Base-by-base conservation (phyloP, 352 stramenopile species). In the Globisporangium yorkense region DNA sequence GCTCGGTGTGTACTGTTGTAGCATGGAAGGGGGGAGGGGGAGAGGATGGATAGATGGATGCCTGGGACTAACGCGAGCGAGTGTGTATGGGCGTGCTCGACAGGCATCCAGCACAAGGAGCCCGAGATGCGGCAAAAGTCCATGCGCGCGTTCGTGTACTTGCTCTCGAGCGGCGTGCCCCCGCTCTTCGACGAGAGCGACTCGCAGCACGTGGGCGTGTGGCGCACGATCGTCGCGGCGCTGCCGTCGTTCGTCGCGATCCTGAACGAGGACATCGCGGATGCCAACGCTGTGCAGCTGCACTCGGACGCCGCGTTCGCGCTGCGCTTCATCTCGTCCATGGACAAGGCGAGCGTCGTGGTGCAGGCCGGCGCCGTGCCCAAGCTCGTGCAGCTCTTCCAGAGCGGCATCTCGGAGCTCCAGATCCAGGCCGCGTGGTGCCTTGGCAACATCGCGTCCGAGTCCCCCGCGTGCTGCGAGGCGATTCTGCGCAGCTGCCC, bases 371-470 rank as follows among this genome's bases (percentile, higher is more conserved):
- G 85, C 35, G 83, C 80, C 0, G 75, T 93, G 21, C 82, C 83
- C 0, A 82, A 88, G 57, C 74, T 95, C 43, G 83, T 92, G 46
- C 74, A 91, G 61, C 69, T 95, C 21, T 90, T 95, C 67, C 82
- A 93, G 59, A 89, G 77, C 15, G 85, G 85, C 27, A 89, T 95
- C 53, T 93, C 85, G 31, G 85, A 95, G 64, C 68, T 95, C 53
- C 85, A 95, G 65, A 91, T 95, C 67, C 85, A 95, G 54, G 83
- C 83, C 2, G 83, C 85, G 21, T 95, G 85, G 85, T 92, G 83
- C 66, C 72, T 95, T 5, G 85, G 85, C 21, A 95, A 95, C 59
- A 87, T 95, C 33, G 83, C 85, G 46, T 89, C 79, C 40, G 83
- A 90, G 54, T 91, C 80, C 31, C 56, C 83, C 13, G 68, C 70